Evolutionary conservation across 352 stramenopile genomes (phyloP), one percentile per base, ranked within the genome.

Genomic region (Phytophthora macrochlamydospora): DNA sequence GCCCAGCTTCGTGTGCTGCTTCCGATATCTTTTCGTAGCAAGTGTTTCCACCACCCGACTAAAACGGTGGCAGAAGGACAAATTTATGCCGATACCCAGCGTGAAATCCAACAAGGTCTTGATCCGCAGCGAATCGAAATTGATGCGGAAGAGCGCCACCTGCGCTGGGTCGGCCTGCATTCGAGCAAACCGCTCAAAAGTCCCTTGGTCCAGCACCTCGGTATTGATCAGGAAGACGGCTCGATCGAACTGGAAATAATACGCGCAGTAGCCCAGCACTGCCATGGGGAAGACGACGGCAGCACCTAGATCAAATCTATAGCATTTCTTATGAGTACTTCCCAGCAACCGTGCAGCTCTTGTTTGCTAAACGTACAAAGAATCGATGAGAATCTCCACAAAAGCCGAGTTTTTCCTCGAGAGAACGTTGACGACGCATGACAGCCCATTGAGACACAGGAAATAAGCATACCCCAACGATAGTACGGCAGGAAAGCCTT

Each of bases 311-410:
- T 83, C 75, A 52, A 83, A 80, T 2, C 75, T 83, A 42, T 2
- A 35, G 2, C 18, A 24, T 24, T 24, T 62, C 18, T 24, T 43
- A 62, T 24, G 18, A 24, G 18, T 24, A 24, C 18, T 24, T 24
- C 18, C 18, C 18, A 24, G 18, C 18, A 24, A 24, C 18, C 18
- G 18, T 24, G 18, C 18, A 24, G 18, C 18, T 24, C 18, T 24
- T 24, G 18, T 24, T 24, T 24, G 18, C 18, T 24, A 24, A 29
- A 48, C 62, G 40, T 70, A 70, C 35, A 64, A 32, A 0, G 61
- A 78, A 61, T 80, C 72, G 6, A 78, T 62, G 7, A 80, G 54
- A n/a, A 80, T 58, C 54, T 80, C 69, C 7, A 40, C 35, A 48
- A 80, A 75, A 0, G 65, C 65, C 1, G 72, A 70, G 14, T 67